These are phyloP conservation scores for Alternaria ethzedia DNA, from an alignment of 2,329 filamentous ascomycete genomes.

Conservation along the genomic window DNA sequence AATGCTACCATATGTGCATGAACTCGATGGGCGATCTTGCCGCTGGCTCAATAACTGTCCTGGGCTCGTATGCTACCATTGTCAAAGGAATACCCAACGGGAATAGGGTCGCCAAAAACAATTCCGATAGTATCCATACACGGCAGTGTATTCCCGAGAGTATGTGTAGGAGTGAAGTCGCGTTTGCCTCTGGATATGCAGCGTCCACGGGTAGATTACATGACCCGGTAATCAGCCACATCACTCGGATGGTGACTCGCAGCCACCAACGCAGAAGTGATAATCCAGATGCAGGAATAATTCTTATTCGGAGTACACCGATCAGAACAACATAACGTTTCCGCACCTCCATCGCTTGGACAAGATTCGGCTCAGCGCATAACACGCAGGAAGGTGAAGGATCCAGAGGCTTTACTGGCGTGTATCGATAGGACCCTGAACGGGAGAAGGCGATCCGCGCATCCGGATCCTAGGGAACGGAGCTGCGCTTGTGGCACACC, in stretches of 20 bases:
- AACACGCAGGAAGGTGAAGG: not conserved
- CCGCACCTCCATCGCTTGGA: constrained; percentile 6
- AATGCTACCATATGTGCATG: not conserved
- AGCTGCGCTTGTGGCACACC: not conserved
- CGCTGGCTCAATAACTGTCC: not conserved
- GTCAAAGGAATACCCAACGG: not conserved
- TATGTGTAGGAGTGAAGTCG: not conserved
- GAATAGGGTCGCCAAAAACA: too few species aligned
- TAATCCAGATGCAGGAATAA: not conserved
- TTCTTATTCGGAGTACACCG: not conserved
- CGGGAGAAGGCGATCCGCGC: not conserved
- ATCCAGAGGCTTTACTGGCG: not conserved
- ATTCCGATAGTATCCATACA: not conserved
- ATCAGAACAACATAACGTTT: not conserved
- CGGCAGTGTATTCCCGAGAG: not conserved
- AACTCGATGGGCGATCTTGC: not conserved
- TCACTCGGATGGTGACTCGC: not conserved
- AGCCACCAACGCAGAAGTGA: not conserved
- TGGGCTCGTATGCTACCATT: not conserved
- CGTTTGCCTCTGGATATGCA: not conserved
- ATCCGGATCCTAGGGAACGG: not conserved
- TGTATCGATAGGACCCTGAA: not conserved
- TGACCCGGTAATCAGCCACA: not conserved
- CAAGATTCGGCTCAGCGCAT: constrained; percentile 3
- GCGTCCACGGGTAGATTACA: not conserved